Evolutionary conservation across 2,329 filamentous ascomycete genomes (phyloP).

Genomic region (Lojkania enalia): DNA sequence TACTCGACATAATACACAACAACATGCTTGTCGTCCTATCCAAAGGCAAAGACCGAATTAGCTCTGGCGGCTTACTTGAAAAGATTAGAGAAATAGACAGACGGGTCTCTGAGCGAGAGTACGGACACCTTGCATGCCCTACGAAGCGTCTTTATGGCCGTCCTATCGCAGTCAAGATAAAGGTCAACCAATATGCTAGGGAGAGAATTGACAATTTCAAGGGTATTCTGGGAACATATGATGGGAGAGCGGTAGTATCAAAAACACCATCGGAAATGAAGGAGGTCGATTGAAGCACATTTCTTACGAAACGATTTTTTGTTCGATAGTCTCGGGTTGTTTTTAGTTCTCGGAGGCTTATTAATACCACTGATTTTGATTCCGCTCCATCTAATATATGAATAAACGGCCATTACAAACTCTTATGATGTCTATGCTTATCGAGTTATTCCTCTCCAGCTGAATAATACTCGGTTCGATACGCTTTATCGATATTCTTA

Average conservation of each 20-base stretch:
- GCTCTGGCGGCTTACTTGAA: constrained; percentile 1
- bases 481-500: no score
- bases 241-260: background rate
- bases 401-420: no score
- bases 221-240: background rate
- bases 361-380: no score
- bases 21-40: constrained; percentile 18
- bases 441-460: no score
- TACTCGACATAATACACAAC: constrained; percentile 18
- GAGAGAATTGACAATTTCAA: background rate
- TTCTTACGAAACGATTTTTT: no score
- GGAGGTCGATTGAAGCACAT: no score
- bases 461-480: no score
- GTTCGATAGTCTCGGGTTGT: no score
- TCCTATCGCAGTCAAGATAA: constrained; percentile 2
- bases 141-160: background rate
- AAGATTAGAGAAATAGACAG: constrained; percentile 8
- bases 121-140: background rate
- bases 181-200: constrained; percentile 2
- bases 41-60: constrained; percentile 1
- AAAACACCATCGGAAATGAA: background rate
- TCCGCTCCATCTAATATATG: no score
- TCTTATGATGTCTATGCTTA: no score
- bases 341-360: no score
- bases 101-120: background rate